phyloP scores from a whole-genome alignment of 176 grass and related monocot genomes.

The Zoysia pacifica region DNA sequence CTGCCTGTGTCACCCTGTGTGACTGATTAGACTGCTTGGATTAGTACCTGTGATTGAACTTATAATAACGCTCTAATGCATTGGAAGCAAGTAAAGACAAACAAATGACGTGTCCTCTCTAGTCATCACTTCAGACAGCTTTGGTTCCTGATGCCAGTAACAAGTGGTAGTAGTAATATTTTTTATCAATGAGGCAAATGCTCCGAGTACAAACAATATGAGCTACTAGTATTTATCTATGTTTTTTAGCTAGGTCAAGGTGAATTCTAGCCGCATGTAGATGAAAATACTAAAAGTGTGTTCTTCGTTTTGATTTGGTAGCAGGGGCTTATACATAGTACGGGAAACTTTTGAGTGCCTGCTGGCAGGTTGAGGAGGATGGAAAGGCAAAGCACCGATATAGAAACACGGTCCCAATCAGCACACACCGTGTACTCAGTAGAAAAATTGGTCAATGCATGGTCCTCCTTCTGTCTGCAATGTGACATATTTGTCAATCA shows the following conservation, averaged over 20 bases:
- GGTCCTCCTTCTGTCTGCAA: not conserved
- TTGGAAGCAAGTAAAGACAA: conserved; percentile 52
- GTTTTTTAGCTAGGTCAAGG: not conserved
- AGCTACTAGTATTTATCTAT: not conserved
- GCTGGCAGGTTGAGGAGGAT: conserved; percentile 6
- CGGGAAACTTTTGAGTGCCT: not conserved
- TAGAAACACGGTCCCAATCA: conserved; percentile 28
- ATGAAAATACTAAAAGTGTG: not conserved
- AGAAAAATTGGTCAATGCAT: conserved; percentile 26
- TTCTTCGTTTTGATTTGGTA: not conserved
- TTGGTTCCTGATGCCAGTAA: not conserved
- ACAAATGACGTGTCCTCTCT: conserved; percentile 29
- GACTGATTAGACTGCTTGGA: not conserved
- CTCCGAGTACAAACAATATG: not conserved
- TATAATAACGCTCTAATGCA: conserved; percentile 24
- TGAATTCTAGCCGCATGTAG: not conserved
- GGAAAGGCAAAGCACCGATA: conserved; percentile 4
- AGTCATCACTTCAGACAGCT: not conserved
- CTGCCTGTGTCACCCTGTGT: not conserved
- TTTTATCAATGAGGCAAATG: not conserved
- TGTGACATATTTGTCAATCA: not conserved
- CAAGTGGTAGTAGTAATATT: not conserved
- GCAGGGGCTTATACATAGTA: not conserved
- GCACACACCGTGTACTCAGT: conserved; percentile 9
- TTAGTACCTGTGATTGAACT: conserved; percentile 27